phyloP scores from a whole-genome alignment of 495 filamentous ascomycete species.

The Schizothecium vesticola region DNA sequence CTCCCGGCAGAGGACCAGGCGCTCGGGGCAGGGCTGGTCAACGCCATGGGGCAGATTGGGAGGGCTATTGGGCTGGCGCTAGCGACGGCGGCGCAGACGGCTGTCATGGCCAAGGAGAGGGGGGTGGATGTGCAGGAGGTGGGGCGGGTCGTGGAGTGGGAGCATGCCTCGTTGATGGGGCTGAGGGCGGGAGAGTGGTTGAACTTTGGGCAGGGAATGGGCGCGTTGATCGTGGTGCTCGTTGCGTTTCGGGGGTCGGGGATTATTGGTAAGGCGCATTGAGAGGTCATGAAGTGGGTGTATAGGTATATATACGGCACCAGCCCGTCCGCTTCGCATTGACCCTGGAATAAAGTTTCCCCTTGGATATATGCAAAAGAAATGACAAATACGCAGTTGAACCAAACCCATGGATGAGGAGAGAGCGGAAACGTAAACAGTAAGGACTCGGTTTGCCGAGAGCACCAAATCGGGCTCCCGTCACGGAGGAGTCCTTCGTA shows the following conservation, averaged over 20 bases:
- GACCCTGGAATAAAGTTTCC: no score
- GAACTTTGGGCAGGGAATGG: slow-evolving; percentile 39
- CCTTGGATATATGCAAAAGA: no score
- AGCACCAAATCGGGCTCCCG: no score
- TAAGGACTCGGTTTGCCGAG: no score
- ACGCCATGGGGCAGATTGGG: slow-evolving; percentile 53
- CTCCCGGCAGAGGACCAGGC: slow-evolving; percentile 57
- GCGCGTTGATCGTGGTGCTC: slow-evolving; percentile 33
- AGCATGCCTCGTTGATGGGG: slow-evolving; percentile 42
- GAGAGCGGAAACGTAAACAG: no score
- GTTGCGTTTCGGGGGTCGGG: slow-evolving; percentile 40
- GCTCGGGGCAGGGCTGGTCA: slow-evolving; percentile 55
- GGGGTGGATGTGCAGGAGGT: slow-evolving; percentile 35
- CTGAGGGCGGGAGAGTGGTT: slow-evolving; percentile 53
- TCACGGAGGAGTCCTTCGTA: no score
- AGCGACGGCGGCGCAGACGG: slow-evolving; percentile 52
- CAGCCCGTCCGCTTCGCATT: no score
- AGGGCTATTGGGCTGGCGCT: slow-evolving; percentile 54
- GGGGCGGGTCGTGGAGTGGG: slow-evolving; percentile 32
- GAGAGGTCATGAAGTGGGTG: slow-evolving; percentile 1
- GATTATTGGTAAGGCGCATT: slow-evolving; percentile 37
- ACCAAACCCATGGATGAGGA: no score
- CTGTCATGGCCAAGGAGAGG: slow-evolving; percentile 42
- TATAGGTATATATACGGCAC: no score
- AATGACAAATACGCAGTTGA: no score